These are phyloP conservation scores for Fusarium anthophilum DNA, from an alignment of 2,329 filamentous ascomycete species.

Conservation along the genomic window DNA sequence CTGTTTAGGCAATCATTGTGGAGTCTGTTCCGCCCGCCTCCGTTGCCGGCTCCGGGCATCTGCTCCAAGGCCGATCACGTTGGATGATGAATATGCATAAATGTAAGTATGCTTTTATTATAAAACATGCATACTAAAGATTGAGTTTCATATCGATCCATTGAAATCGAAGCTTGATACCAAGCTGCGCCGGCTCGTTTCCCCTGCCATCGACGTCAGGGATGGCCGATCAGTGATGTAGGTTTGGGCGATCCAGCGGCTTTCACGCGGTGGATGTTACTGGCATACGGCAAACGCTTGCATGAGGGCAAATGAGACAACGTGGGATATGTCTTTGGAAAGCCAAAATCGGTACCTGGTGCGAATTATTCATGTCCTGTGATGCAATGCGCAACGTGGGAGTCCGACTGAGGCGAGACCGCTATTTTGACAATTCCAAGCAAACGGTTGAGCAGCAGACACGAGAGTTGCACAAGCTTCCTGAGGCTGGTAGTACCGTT, in stretches of 20 bases:
- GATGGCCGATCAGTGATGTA: conserved; percentile 23
- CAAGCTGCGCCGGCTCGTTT: not conserved
- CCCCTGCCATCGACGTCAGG: conserved; percentile 25
- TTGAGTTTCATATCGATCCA: not conserved
- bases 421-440: conserved; percentile 8
- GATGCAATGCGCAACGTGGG: conserved; percentile 33
- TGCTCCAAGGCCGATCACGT: conserved; percentile 1
- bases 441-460: conserved; percentile 38
- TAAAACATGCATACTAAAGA: not conserved
- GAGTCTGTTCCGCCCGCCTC: conserved; percentile 10
- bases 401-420: conserved; percentile 13
- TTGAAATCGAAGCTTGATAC: not conserved
- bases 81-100: not conserved
- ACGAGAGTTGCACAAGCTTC: conserved; percentile 36
- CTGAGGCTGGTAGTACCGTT: conserved; percentile 27
- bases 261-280: conserved; percentile 20
- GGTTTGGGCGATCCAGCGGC: conserved; percentile 26
- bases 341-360: not conserved
- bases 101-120: not conserved
- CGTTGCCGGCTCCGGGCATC: conserved; percentile 14
- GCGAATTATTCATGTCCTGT: conserved; percentile 9
- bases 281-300: not conserved
- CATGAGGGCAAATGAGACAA: not conserved
- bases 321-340: not conserved
- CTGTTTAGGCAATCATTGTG: conserved; percentile 30